Conservation (phyloP, 164 flowering plant genomes). For the Sedum album region DNA sequence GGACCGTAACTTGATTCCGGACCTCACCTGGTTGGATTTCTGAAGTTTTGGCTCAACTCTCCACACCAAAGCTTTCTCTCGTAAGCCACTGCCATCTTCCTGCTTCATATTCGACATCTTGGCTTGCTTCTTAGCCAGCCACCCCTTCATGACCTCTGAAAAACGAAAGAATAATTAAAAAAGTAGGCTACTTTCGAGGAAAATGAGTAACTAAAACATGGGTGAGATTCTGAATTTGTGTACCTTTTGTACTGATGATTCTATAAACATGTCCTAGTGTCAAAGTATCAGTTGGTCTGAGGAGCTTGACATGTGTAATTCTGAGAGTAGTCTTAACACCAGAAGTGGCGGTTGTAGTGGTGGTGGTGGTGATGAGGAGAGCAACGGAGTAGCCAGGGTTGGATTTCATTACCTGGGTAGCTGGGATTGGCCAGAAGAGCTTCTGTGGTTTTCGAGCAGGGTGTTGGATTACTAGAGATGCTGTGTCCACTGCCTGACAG, state of each 20-base stretch:
- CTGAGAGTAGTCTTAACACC: slow-evolving; percentile 23
- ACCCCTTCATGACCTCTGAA: slow-evolving; percentile 83
- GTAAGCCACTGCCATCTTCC: slow-evolving; percentile 12
- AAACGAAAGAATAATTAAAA: too few relatives aligned
- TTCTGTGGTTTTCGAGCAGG: slow-evolving; percentile 64
- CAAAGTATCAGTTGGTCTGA: too few relatives aligned
- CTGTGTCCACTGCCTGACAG: too few relatives aligned
- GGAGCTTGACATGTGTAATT: slow-evolving; percentile 58
- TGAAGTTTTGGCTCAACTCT: slow-evolving; percentile 12
- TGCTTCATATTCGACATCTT: slow-evolving; percentile 43
- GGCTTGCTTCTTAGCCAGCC: slow-evolving; percentile 64
- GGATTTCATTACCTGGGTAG: slow-evolving; percentile 59
- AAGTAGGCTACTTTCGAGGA: too few relatives aligned
- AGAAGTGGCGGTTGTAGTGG: slow-evolving; percentile 4
- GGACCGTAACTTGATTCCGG: neutral
- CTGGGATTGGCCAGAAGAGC: slow-evolving; percentile 56
- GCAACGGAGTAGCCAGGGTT: slow-evolving; percentile 87
- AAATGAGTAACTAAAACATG: too few relatives aligned
- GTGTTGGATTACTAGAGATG: slow-evolving; percentile 65
- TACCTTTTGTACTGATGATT: slow-evolving; percentile 72
- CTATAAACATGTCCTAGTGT: slow-evolving; percentile 81
- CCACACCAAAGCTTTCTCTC: slow-evolving; percentile 13
- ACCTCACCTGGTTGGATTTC: slow-evolving; percentile 35
- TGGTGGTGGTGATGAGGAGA: slow-evolving; percentile 56
- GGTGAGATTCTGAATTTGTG: too few relatives aligned